Conservation (phyloP, 139 green algal species). For the Picochlorum sp. region DNA sequence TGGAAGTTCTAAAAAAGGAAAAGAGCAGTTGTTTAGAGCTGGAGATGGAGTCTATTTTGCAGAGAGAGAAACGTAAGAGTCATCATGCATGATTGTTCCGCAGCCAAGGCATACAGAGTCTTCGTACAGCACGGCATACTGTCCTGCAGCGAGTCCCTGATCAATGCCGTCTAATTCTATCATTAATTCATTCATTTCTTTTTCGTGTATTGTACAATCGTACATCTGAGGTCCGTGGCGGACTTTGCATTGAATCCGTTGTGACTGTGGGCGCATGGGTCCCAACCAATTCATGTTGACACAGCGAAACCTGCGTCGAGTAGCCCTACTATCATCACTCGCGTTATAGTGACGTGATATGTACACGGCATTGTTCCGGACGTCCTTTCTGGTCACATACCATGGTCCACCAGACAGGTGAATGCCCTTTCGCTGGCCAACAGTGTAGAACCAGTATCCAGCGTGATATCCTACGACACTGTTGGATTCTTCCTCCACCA, state of each 20-base stretch:
- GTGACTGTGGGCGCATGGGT: slow-evolving; percentile 1
- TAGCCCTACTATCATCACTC: no score
- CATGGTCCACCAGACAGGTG: slow-evolving; percentile 86
- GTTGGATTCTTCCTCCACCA: slow-evolving; percentile 79
- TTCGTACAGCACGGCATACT: slow-evolving; percentile 95
- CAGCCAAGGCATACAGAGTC: slow-evolving; percentile 61
- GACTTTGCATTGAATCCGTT: slow-evolving; percentile 48
- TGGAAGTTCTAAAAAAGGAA: slow-evolving; percentile 4
- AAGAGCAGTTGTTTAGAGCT: slow-evolving; percentile 10
- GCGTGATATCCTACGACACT: slow-evolving; percentile 55
- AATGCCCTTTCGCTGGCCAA: slow-evolving; percentile 87
- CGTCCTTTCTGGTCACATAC: slow-evolving; percentile 91
- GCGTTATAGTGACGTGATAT: slow-evolving; percentile 63
- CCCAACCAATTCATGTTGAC: slow-evolving; percentile 59
- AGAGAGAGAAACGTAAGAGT: not conserved
- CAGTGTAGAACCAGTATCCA: slow-evolving; percentile 94
- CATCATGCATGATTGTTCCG: not conserved
- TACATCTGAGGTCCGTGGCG: slow-evolving; percentile 72
- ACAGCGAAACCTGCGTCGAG: slow-evolving; percentile 39
- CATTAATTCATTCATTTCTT: not conserved
- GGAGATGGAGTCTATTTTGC: slow-evolving; percentile 28
- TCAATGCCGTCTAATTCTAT: slow-evolving; percentile 66
- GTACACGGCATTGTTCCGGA: slow-evolving; percentile 72
- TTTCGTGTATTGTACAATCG: slow-evolving; percentile 36
- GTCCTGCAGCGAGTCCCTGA: slow-evolving; percentile 86